Evolutionary conservation across 805 yeast genomes (phyloP).

Genomic region (Saccharomycopsis babjevae): DNA sequence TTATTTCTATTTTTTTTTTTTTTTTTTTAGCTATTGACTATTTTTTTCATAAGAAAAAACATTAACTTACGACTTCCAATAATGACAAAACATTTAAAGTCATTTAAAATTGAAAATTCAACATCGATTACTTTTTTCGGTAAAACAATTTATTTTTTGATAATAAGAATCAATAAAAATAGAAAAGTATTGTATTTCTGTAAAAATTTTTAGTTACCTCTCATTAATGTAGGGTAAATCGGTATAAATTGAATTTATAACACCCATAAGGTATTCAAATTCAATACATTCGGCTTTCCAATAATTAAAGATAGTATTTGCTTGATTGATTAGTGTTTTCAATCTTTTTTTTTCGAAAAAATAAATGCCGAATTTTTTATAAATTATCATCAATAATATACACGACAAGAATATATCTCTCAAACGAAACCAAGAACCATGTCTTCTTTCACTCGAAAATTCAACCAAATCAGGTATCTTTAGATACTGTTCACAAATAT

Average conservation of each 20-base stretch:
- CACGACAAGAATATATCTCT: conserved; percentile 16
- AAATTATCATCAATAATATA: conserved; percentile 13
- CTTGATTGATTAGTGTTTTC: conserved; percentile 3
- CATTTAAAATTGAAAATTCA: neutral
- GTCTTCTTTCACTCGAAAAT: conserved; percentile 18
- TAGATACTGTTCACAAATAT: conserved; percentile 13
- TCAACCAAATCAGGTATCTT: conserved; percentile 11
- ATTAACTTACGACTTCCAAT: no score
- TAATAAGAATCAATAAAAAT: neutral
- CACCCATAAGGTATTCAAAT: conserved; percentile 3
- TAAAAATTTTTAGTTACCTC: neutral
- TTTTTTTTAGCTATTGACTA: neutral
- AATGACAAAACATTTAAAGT: neutral
- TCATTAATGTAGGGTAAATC: conserved; percentile 13
- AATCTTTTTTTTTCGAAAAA: conserved; percentile 11
- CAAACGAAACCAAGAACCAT: conserved; percentile 17
- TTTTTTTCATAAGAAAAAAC: neutral
- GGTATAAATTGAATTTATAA: conserved; percentile 8
- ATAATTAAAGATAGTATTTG: conserved; percentile 7
- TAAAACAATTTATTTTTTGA: neutral
- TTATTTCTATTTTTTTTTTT: neutral
- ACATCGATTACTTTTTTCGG: neutral
- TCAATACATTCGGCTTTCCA: conserved; percentile 16
- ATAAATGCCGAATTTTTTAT: conserved; percentile 15
- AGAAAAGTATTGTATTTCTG: neutral